Evolutionary conservation across 257 asterid species (phyloP).

Genomic region (Lithospermum erythrorhizon): DNA sequence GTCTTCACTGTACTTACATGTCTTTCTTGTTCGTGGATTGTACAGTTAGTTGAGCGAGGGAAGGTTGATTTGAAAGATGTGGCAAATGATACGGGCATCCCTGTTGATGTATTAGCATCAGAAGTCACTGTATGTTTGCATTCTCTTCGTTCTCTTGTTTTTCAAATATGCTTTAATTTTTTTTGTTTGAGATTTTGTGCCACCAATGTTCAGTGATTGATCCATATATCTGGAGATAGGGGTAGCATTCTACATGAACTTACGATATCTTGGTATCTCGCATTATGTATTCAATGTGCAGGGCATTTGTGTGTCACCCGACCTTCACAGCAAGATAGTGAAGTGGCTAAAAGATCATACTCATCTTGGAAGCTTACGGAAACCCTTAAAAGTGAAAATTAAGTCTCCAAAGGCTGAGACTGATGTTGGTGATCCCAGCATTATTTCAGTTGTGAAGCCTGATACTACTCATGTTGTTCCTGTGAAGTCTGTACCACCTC

Average conservation of each 20-base stretch:
- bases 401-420: slow-evolving; percentile 32
- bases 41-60: slow-evolving; percentile 72
- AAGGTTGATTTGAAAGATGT: slow-evolving; percentile 57
- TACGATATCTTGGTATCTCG: background rate
- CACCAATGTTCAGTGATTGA: background rate
- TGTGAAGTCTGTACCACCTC: slow-evolving; percentile 66
- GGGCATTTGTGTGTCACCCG: slow-evolving; percentile 54
- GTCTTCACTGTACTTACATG: background rate
- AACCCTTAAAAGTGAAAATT: slow-evolving; percentile 41
- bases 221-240: background rate
- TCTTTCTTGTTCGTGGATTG: slow-evolving; percentile 1
- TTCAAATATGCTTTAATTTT: background rate
- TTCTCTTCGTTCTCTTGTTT: background rate
- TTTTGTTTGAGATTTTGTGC: background rate
- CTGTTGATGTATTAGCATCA: slow-evolving; percentile 48
- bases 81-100: slow-evolving; percentile 72
- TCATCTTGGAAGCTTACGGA: slow-evolving; percentile 39
- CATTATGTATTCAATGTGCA: slow-evolving; percentile 20
- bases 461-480: slow-evolving; percentile 46
- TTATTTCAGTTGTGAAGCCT: slow-evolving; percentile 38
- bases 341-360: slow-evolving; percentile 71
- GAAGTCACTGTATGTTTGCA: slow-evolving; percentile 47
- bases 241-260: background rate
- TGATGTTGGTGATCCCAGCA: slow-evolving; percentile 35
- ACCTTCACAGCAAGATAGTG: slow-evolving; percentile 45